Base-by-base conservation (phyloP, 805 yeast species). In the Yamadazyma olivae region DNA sequence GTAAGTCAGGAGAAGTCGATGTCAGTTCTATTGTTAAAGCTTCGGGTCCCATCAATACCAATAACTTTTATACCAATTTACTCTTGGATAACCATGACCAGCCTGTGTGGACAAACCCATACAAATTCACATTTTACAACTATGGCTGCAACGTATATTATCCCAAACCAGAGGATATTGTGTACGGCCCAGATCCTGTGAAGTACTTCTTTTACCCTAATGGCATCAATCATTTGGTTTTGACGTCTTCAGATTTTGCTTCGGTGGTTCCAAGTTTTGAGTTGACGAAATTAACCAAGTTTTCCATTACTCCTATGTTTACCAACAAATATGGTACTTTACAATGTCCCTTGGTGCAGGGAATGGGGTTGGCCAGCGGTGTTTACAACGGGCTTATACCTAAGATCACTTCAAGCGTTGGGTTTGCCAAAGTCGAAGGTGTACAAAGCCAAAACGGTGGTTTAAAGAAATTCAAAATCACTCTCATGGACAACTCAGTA, bases 341-440 rank as follows among this genome's bases (percentile, higher is more conserved):
- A 87, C n/a, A 33, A 18, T 25, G 19, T 26, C 36, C 36, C n/a
- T 13, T 33, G 12, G 36, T 33, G 6, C 36, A 83, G 55, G 96
- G 96, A 33, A 70, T 71, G 75, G 95, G 95, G 4, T 77, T 84
- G 40, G 74, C 83, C 12, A 81, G 95, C 17, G 86, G 79, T 17
- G 57, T 81, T 43, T 67, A 71, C 37, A 48, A 55, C 49, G 69
- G 69, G 26, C 58, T 80, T 45, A 66, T 67, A 21, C 83, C 88
- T 1, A 54, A 59, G 39, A 41, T 58, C 27, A 53, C 47, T 33
- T 43, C 58, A 4, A 35, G 49, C 13, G 36, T 45, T 29, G 61
- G 61, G 35, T 19, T 32, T 40, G 3, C 30, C 16, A 36, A 32
- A n/a, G 39, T 37, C 8, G 37, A 29, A 32, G 46, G 47, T 17